Conservation (phyloP, 75 land plant species). For the Cryptomeria japonica region DNA sequence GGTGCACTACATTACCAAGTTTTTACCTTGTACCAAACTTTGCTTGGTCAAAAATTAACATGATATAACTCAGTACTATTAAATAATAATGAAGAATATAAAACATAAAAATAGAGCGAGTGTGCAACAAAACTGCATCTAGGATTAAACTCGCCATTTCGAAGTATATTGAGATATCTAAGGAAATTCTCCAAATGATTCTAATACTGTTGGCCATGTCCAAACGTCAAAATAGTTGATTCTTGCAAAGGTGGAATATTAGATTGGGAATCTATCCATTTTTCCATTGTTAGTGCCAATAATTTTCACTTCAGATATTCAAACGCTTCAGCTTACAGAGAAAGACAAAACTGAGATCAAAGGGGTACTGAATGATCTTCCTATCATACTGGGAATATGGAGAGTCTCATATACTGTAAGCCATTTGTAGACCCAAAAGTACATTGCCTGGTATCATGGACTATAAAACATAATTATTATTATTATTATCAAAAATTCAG, state of each 20-base stretch:
- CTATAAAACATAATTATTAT: no score
- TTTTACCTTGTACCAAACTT: not conserved
- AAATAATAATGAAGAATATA: not conserved
- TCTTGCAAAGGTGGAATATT: not conserved
- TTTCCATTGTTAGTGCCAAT: not conserved
- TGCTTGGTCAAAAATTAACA: not conserved
- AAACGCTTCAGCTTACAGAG: conserved; percentile 11
- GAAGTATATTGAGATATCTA: not conserved
- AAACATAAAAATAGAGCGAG: not conserved
- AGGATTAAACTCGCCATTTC: not conserved
- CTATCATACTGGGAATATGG: no score
- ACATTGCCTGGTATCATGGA: no score
- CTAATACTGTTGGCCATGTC: not conserved
- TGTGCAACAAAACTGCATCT: not conserved
- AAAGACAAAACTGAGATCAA: not conserved
- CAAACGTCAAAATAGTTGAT: not conserved
- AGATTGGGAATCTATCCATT: not conserved
- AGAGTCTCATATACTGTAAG: no score
- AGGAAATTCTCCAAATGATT: not conserved
- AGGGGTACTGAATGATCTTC: not conserved
- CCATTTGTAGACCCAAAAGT: no score
- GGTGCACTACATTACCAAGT: not conserved
- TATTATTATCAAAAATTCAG: not conserved
- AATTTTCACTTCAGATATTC: not conserved
- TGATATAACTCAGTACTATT: not conserved